A percentile compares a stretch with the other conserved stretches of the same genome.
Conservation (phyloP, 2,329 filamentous ascomycete species). For the Aspergillus pseudoterreus region DNA sequence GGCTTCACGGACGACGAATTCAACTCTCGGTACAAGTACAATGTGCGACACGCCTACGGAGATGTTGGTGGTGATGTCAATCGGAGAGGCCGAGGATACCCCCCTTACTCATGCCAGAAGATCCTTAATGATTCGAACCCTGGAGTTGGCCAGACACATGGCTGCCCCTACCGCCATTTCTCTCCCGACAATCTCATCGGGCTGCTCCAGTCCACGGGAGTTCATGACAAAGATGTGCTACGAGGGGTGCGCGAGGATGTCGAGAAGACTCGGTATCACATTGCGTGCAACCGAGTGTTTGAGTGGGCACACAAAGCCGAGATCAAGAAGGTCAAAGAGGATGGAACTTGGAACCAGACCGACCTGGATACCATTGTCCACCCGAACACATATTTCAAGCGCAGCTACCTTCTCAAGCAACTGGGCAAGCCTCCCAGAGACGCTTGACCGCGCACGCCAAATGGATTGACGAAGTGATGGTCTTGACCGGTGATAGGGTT, state of each 20-base stretch:
- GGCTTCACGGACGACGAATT: slow-evolving; percentile 90
- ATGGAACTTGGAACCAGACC: slow-evolving; percentile 64
- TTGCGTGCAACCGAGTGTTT: slow-evolving; percentile 95
- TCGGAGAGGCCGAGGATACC: slow-evolving; percentile 80
- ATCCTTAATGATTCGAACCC: slow-evolving; percentile 86
- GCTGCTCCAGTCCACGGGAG: slow-evolving; percentile 72
- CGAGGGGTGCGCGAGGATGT: slow-evolving; percentile 85
- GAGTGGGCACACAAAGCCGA: slow-evolving; percentile 78
- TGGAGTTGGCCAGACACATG: slow-evolving; percentile 82
- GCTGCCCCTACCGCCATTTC: slow-evolving; percentile 96
- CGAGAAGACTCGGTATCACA: slow-evolving; percentile 81
- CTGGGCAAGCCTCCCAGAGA: slow-evolving; percentile 53
- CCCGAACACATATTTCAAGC: slow-evolving; percentile 97
- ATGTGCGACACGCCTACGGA: slow-evolving; percentile 90
- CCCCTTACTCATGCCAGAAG: slow-evolving; percentile 90
- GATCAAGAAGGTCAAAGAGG: slow-evolving; percentile 72
- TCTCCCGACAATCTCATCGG: slow-evolving; percentile 77
- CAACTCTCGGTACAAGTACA: slow-evolving; percentile 97
- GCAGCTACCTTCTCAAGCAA: slow-evolving; percentile 85
- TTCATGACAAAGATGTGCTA: slow-evolving; percentile 72
- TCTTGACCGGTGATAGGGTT: slow-evolving; percentile 17
- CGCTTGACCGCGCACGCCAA: slow-evolving; percentile 32
- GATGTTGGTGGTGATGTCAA: slow-evolving; percentile 93
- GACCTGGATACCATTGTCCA: slow-evolving; percentile 95
- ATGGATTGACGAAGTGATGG: slow-evolving; percentile 50